A percentile compares a stretch with the other conserved stretches of the same genome.
Evolutionary conservation across 2,329 filamentous ascomycete genomes (phyloP).

Genomic region (Aspergillus tamarii): DNA sequence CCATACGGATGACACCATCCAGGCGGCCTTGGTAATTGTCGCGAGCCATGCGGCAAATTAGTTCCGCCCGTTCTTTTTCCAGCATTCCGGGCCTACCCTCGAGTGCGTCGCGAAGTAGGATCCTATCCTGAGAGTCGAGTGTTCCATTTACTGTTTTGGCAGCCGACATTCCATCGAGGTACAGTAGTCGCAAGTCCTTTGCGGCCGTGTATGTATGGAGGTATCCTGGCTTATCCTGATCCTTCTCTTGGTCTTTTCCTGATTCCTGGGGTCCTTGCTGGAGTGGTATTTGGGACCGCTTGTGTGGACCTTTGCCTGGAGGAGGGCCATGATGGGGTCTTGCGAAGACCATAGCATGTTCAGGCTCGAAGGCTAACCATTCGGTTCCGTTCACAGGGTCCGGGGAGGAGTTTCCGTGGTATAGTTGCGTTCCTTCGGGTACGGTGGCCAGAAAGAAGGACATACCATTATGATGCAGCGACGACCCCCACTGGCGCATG

Average conservation of each 20-base stretch:
- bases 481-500: slow-evolving; percentile 74
- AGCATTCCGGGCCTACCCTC: slow-evolving; percentile 11
- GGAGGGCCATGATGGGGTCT: slow-evolving; percentile 20
- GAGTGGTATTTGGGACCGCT: neutral
- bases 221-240: slow-evolving; percentile 51
- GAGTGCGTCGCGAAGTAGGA: slow-evolving; percentile 55
- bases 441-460: slow-evolving; percentile 69
- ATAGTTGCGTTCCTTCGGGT: slow-evolving; percentile 66
- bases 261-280: neutral
- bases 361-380: slow-evolving; percentile 77
- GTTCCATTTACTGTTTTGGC: slow-evolving; percentile 68
- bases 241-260: neutral
- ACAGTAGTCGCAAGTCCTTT: slow-evolving; percentile 63
- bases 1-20: slow-evolving; percentile 69
- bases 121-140: slow-evolving; percentile 67
- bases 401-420: slow-evolving; percentile 61
- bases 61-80: slow-evolving; percentile 58
- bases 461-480: slow-evolving; percentile 75
- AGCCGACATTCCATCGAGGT: slow-evolving; percentile 71
- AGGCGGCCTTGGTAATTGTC: slow-evolving; percentile 55
- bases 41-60: slow-evolving; percentile 59
- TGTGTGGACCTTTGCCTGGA: neutral
- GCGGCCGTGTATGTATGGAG: slow-evolving; percentile 68
- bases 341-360: slow-evolving; percentile 71
- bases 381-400: slow-evolving; percentile 59